Conservation (phyloP, 148 eudicot genomes). For the Dysphania ambrosioides region DNA sequence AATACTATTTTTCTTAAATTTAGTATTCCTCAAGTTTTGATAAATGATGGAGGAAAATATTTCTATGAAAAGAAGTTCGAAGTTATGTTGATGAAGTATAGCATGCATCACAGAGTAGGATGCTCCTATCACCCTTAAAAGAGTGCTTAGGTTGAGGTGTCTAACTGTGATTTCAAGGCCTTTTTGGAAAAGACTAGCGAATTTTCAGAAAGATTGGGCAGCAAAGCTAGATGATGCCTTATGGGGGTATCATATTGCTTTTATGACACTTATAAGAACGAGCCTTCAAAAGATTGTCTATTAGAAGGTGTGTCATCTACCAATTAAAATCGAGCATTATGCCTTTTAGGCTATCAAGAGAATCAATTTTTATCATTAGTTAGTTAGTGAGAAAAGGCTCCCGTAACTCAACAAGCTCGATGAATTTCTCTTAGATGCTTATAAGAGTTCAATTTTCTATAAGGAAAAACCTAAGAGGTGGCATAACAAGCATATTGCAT, state of each 20-base stretch:
- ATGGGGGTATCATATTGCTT: neutral
- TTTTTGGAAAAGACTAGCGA: too few species aligned
- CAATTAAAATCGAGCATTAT: neutral
- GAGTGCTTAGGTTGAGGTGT: constrained; percentile 11
- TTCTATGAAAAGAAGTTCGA: neutral
- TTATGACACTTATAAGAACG: neutral
- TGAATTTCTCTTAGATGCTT: too few species aligned
- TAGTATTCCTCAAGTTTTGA: neutral
- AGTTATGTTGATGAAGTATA: neutral
- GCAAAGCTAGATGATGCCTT: neutral
- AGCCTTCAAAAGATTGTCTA: neutral
- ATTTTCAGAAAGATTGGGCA: constrained; percentile 6
- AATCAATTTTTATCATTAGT: neutral
- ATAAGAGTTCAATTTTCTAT: too few species aligned
- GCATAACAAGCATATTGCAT: too few species aligned
- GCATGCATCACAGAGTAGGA: neutral
- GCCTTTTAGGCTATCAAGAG: neutral
- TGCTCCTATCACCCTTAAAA: constrained; percentile 7
- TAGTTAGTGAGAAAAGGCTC: too few species aligned
- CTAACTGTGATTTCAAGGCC: neutral
- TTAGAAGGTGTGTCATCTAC: neutral
- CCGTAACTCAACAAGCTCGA: too few species aligned
- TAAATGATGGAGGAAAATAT: constrained; percentile 8
- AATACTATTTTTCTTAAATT: neutral
- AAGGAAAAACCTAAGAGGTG: too few species aligned